Evolutionary conservation across 176 grass and related monocot species (phyloP).

Genomic region (Avena eriantha): DNA sequence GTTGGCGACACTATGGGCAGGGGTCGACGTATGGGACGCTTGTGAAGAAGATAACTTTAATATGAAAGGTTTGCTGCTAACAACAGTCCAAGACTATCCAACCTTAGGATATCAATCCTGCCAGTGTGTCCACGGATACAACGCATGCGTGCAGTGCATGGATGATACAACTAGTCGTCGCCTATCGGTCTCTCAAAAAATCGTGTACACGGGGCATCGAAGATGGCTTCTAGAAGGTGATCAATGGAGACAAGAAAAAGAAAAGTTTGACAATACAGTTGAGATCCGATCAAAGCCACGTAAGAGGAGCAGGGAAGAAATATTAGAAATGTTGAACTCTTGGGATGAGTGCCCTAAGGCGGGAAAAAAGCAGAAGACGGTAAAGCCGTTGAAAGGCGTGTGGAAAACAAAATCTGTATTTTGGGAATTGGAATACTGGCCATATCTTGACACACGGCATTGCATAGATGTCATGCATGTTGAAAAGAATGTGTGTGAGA

Average conservation of each 20-base stretch:
- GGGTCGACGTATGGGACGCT: background rate
- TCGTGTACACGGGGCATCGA: background rate
- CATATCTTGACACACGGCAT: background rate
- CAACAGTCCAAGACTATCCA: too few species aligned
- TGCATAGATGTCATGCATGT: constrained; percentile 10
- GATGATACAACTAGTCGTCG: background rate
- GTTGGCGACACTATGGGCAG: background rate
- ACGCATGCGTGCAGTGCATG: background rate
- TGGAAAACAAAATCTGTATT: background rate
- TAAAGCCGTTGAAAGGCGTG: background rate
- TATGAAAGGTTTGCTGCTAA: too few species aligned
- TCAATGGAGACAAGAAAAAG: background rate
- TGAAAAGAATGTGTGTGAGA: background rate
- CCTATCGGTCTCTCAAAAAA: background rate
- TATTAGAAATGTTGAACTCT: background rate
- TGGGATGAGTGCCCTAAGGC: background rate
- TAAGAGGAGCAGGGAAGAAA: background rate
- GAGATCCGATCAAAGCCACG: background rate
- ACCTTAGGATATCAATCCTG: background rate
- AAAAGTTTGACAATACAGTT: background rate
- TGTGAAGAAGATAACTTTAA: too few species aligned
- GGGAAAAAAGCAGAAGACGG: background rate
- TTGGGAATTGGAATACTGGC: background rate
- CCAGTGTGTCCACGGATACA: background rate
- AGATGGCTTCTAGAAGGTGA: background rate